These are phyloP conservation scores for Mentha longifolia DNA, from an alignment of 257 asterid genomes.

Conservation along the genomic window DNA sequence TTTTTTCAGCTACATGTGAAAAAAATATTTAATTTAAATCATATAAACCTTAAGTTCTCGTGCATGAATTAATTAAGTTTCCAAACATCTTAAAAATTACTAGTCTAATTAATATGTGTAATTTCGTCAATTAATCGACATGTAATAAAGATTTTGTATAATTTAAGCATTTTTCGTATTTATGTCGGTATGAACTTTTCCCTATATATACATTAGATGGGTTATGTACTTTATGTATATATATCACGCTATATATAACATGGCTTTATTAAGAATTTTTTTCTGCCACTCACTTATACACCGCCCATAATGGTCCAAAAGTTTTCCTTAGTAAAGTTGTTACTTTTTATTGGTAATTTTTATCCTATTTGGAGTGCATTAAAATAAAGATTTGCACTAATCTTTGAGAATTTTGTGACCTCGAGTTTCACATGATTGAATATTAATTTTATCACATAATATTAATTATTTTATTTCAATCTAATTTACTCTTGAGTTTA, in stretches of 20 bases:
- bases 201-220: too few relatives aligned
- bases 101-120: background rate
- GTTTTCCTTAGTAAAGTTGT: background rate
- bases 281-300: slow-evolving; percentile 29
- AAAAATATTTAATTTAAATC: background rate
- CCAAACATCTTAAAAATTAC: background rate
- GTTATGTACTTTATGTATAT: too few relatives aligned
- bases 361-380: background rate
- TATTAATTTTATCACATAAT: background rate
- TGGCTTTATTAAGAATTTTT: background rate
- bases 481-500: too few relatives aligned
- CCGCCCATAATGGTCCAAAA: slow-evolving; percentile 35
- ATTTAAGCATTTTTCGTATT: too few relatives aligned
- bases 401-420: background rate
- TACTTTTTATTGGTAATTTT: slow-evolving; percentile 23
- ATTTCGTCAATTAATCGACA: background rate
- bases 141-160: too few relatives aligned
- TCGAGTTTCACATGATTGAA: background rate
- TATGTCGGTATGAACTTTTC: too few relatives aligned
- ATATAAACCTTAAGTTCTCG: background rate
- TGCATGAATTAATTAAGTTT: background rate
- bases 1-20: background rate
- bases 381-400: background rate
- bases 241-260: too few relatives aligned
- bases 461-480: too few relatives aligned